Base-by-base conservation (phyloP, 352 stramenopile genomes). In the Sclerospora graminicola region DNA sequence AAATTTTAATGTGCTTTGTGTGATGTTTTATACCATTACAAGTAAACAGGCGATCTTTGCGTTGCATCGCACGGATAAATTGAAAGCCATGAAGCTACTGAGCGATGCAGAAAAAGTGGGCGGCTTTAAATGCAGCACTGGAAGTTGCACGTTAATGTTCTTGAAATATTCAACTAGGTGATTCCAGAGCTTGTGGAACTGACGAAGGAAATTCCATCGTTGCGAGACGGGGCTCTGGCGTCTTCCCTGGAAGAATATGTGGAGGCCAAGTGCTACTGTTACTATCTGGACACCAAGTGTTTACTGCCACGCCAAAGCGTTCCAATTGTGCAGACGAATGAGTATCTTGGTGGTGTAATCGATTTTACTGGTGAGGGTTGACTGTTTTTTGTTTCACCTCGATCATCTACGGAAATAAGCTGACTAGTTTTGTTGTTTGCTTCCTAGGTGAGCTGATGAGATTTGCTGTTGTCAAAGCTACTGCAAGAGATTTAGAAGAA, bases 1-100 rank as follows among this genome's bases (percentile, higher is more conserved):
- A 44, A 23, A 33, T 9, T 8, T 35, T 16, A 13, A 15, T 1
- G 6, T 16, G 13, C 21, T 26, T 7, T 26, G 21, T 26, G 21
- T 26, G 21, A 26, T 23, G 21, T 14, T 21, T 3, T 15, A 16
- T 31, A 31, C 13, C n/a, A 39, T 39, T n/a, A n/a, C n/a, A n/a
- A 89, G 89, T 48, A 98, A 98, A 54, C 83, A 97, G 53, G 78
- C 87, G 28, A 97, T 98, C 51, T 97, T 95, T 51, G 84, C 83
- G 8, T 65, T 97, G 33, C 93, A 98, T 79, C 86, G 93, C 8
- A 74, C 66, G 14, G 81, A 96, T 45, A 54, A 47, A 11, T 45
- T 58, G 1, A 57, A 76, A 24, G 85, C 92, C 8, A 74, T 31
- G 1, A 65, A 54, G 37, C 44, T 84, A 43, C 51, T 84, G 23